These are phyloP conservation scores for Arxiozyma bovina DNA, from an alignment of 1,139 yeast genomes.

Conservation along the genomic window DNA sequence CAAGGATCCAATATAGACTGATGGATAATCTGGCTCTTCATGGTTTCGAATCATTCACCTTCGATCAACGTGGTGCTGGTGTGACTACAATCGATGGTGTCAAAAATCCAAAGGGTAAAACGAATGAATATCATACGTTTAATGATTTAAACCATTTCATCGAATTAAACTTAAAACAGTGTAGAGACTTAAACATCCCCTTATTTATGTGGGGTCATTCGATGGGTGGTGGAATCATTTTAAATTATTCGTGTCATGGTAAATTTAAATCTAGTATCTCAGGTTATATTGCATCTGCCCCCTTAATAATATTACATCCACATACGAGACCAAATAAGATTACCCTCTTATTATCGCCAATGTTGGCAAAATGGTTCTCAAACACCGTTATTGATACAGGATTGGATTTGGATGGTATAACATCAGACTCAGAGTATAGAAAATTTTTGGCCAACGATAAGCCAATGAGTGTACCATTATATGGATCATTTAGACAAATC, in stretches of 20 bases:
- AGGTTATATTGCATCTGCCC: slow-evolving; percentile 57
- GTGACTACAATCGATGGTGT: slow-evolving; percentile 47
- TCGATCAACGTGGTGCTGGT: slow-evolving; percentile 89
- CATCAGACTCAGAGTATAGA: slow-evolving; percentile 45
- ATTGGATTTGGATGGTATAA: slow-evolving; percentile 45
- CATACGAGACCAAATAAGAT: slow-evolving; percentile 48
- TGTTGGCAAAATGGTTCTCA: slow-evolving; percentile 46
- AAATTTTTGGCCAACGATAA: slow-evolving; percentile 39
- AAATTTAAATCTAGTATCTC: slow-evolving; percentile 43
- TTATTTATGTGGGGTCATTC: slow-evolving; percentile 72
- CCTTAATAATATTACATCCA: slow-evolving; percentile 54
- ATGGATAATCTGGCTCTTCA: slow-evolving; percentile 48
- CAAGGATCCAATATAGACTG: slow-evolving; percentile 44
- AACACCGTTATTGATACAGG: slow-evolving; percentile 48
- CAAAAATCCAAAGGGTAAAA: slow-evolving; percentile 46
- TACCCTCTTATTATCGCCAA: slow-evolving; percentile 40
- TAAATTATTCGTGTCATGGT: slow-evolving; percentile 70
- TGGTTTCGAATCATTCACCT: slow-evolving; percentile 71
- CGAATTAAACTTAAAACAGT: slow-evolving; percentile 29
- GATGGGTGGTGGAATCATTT: slow-evolving; percentile 88
- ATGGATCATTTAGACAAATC: slow-evolving; percentile 44
- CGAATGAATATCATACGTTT: slow-evolving; percentile 56
- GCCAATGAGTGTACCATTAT: slow-evolving; percentile 37
- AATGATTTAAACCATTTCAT: slow-evolving; percentile 60
- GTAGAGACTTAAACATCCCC: slow-evolving; percentile 30